Evolutionary conservation across 805 yeast genomes (phyloP), one percentile per base, ranked within the genome.

Genomic region (Metschnikowia henanensis): DNA sequence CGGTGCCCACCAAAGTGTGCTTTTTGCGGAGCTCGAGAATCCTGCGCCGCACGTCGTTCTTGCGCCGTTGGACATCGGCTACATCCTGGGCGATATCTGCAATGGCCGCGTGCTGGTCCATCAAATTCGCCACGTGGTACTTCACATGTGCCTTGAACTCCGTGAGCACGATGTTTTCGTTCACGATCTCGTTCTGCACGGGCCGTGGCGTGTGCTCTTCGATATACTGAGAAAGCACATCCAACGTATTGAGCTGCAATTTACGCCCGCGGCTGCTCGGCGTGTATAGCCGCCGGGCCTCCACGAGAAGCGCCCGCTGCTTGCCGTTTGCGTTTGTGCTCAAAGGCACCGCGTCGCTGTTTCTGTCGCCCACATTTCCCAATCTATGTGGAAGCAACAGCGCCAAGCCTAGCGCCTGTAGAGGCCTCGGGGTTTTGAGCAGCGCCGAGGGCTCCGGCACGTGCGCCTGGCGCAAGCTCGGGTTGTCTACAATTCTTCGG

Each of bases 101-200:
- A 13, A 70, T 62, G 34, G 59, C 62, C 8, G 70, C 60, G 49
- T 69, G 71, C 12, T 59, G 53, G 47, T 68, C 75, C 47, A 49
- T 45, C 35, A 71, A 47, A 39, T 64, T 57, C 28, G 52, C 58
- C 15, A 71, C 46, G 39, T 65, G 62, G 39, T 56, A 54, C 13
- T 57, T 20, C 10, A 65, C 31, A 43, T 65, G 66, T 1, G 58
- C 50, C 41, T 62, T 64, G 53, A 64, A 69, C 33, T 65, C 68
- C 12, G 59, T 52, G 19, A 66, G 66, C 9, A 64, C 53, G 6
- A 52, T 37, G 30, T 49, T 38, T 21, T 61, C 63, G 29, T 59
- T 61, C 4, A 61, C 46, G 4, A 39, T 15, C 13, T 38, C 45
- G 18, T 55, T 53, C 35, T 46, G 39, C 13, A 38, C 35, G 4